Evolutionary conservation across 352 stramenopile genomes (phyloP).

Genomic region (Globisporangium solare): DNA sequence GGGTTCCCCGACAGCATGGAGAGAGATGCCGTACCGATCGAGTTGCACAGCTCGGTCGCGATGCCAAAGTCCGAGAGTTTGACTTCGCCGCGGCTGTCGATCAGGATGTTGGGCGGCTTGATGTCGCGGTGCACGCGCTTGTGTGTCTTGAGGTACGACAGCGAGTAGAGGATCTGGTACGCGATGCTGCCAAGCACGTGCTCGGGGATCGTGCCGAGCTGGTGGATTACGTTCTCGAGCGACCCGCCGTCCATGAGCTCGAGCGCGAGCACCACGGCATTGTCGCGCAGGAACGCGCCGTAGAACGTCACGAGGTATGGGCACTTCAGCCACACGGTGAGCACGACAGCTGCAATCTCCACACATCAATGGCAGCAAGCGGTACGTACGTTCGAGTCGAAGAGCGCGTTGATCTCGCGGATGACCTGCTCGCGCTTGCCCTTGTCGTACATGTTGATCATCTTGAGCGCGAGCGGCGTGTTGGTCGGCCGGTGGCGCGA

Average conservation of each 20-base stretch:
- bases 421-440: constrained; percentile 84
- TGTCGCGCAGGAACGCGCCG: constrained; percentile 86
- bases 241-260: constrained; percentile 94
- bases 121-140: constrained; percentile 94
- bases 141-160: constrained; percentile 93
- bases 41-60: constrained; percentile 81
- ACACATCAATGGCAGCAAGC: not conserved
- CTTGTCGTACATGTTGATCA: constrained; percentile 89
- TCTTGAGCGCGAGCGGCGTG: constrained; percentile 80
- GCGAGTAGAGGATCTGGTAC: constrained; percentile 92
- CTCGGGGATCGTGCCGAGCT: constrained; percentile 84
- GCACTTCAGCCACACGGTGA: constrained; percentile 26
- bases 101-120: constrained; percentile 95
- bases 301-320: constrained; percentile 88
- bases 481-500: constrained; percentile 66
- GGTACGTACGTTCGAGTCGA: constrained; percentile 56
- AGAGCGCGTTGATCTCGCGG: constrained; percentile 86
- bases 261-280: constrained; percentile 86
- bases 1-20: too few species aligned
- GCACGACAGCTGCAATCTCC: too few species aligned
- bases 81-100: constrained; percentile 88
- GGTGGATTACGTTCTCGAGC: constrained; percentile 84
- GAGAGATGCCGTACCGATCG: constrained; percentile 38
- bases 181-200: constrained; percentile 84
- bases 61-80: constrained; percentile 98